Percentiles rank a stretch among this genome's conserved stretches.
phyloP scores from a whole-genome alignment of 2,329 filamentous ascomycete species.

The Aureobasidium vineae region DNA sequence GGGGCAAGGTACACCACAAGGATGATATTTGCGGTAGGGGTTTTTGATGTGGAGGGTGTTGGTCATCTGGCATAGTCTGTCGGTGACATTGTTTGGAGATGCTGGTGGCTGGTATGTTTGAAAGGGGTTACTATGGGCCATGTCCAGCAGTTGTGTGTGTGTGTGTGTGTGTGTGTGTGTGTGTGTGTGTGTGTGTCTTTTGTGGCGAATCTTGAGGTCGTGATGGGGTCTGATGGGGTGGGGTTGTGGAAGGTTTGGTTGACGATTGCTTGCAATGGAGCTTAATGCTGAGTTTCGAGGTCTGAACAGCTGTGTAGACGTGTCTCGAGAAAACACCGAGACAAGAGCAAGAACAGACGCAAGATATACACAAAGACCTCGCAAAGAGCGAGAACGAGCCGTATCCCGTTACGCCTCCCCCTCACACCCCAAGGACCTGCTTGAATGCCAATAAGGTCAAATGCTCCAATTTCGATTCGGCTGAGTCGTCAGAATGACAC shows the following conservation, averaged over 20 bases:
- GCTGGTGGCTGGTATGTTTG: not conserved
- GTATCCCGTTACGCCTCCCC: not conserved
- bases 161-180: not conserved
- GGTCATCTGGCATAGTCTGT: not conserved
- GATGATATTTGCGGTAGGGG: conserved; percentile 2
- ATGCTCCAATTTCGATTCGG: not conserved
- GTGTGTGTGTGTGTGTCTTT: not conserved
- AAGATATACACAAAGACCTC: not conserved
- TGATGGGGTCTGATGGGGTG: not conserved
- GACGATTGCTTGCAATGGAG: not conserved
- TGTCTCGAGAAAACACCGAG: not conserved
- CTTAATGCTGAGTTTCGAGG: not conserved
- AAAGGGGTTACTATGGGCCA: not conserved
- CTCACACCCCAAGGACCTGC: not conserved
- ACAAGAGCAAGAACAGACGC: not conserved
- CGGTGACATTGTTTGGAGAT: not conserved
- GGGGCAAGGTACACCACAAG: conserved; percentile 13
- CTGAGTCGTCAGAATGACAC: conserved; percentile 8
- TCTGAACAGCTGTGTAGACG: not conserved
- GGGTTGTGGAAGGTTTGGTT: not conserved
- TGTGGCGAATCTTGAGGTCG: not conserved
- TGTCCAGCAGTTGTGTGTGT: not conserved
- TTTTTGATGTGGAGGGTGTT: not conserved
- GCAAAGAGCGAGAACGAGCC: not conserved
- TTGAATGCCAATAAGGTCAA: not conserved